phyloP scores from a whole-genome alignment of 164 flowering plant species.

The Nelumbo lutea region DNA sequence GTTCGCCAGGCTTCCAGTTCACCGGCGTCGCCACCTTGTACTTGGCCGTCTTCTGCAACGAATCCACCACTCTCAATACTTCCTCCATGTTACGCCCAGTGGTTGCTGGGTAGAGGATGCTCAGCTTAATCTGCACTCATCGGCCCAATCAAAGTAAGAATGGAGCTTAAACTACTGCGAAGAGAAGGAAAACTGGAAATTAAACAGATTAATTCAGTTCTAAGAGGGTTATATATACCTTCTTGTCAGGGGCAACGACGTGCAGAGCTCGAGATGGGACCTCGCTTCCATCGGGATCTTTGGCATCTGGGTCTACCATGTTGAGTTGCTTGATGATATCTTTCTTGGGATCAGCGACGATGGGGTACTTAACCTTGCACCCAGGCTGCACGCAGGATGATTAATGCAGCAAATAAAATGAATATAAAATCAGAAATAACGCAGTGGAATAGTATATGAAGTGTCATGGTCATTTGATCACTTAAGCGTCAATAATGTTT shows the following conservation, averaged over 20 bases:
- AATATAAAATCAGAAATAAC: neutral
- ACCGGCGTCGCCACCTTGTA: conserved; percentile 76
- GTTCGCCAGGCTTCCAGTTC: conserved; percentile 76
- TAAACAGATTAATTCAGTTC: neutral
- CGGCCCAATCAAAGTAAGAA: neutral
- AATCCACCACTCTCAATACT: conserved; percentile 71
- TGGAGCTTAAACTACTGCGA: no score
- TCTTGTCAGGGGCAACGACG: conserved; percentile 72
- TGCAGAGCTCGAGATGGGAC: conserved; percentile 79
- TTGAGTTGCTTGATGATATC: conserved; percentile 65
- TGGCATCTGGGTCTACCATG: conserved; percentile 92
- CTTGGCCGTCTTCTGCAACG: conserved; percentile 54
- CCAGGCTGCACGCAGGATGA: conserved; percentile 39
- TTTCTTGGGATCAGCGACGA: conserved; percentile 59
- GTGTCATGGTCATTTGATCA: neutral
- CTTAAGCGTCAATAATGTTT: neutral
- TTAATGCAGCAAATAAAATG: neutral
- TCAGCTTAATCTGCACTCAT: conserved; percentile 51
- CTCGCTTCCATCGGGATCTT: conserved; percentile 40
- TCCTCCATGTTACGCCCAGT: conserved; percentile 92
- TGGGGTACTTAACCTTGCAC: conserved; percentile 66
- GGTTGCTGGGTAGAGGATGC: conserved; percentile 73
- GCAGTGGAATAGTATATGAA: neutral
- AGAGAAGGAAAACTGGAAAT: neutral
- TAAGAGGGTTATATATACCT: conserved; percentile 15